Base-by-base conservation (phyloP, 1,284 basidiomycete species). In the Leucoagaricus sp. region DNA sequence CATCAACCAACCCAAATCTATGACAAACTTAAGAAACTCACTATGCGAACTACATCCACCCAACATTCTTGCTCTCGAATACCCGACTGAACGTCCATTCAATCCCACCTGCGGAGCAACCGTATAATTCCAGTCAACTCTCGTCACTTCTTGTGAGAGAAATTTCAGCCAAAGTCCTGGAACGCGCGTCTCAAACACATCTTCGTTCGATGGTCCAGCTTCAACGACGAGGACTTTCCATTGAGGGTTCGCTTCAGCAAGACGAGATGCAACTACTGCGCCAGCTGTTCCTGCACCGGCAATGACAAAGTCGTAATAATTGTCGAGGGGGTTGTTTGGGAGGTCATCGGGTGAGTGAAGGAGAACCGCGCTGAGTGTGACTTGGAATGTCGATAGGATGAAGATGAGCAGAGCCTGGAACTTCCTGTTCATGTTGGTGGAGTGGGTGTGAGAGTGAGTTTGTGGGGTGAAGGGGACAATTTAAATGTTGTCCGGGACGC, bases 21-120 rank as follows among this genome's bases (percentile, higher is more conserved):
- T 40, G 26, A 1, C 26, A 28, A 15, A 41, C n/a, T n/a, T n/a
- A 10, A 2, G n/a, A 6, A 2, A 66, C 67, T 50, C 48, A 69
- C 70, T 72, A 42, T 69, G 61, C 2, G 67, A 63, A 19, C 60
- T 67, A 17, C 63, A 61, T 6, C 69, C 70, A n/a, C 72, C 72
- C 3, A 73, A 60, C 29, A 68, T 59, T 28, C 57, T 60, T 4
- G 60, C 66, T 47, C 61, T 55, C 1, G 60, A 58, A 28, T 60
- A 62, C 4, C 26, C n/a, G 13, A 62, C 36, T 9, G 26, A 46
- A 9, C 60, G 57, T 8, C 53, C 55, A 9, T 45, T 50, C 6
- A 63, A 47, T 7, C 61, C 61, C 12, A 15, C 36, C 40, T 62
- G 63, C 8, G 62, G 55, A 1, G 55, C 42, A 1, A 60, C 62